Base-by-base conservation (phyloP, 352 stramenopile species). In the Halophytophthora polymorphica region DNA sequence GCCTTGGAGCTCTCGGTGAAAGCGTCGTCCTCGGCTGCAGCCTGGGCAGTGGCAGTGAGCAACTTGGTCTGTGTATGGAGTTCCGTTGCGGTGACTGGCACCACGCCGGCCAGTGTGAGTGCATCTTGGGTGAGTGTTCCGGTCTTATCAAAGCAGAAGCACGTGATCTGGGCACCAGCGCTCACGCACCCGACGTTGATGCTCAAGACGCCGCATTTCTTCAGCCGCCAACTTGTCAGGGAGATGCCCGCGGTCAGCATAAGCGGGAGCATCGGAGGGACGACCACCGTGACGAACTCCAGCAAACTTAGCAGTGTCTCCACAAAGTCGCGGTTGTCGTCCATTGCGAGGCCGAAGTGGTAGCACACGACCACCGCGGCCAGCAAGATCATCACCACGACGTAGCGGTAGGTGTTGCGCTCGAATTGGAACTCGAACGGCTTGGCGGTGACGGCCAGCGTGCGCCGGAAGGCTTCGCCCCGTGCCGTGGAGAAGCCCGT, bases 141-240 rank as follows among this genome's bases (percentile, higher is more conserved):
- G 4, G 76, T 87, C 64, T 87, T 87, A 48, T 87, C 76, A 33
- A 87, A 87, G 60, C 73, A 87, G 36, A 73, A 87, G 39, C 63
- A 81, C n/a, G 62, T 50, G n/a, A 87, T 33, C 34, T 87, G 70
- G 23, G 72, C 76, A 2, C 62, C 71, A 14, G 58, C 69, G 45
- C 79, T 87, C 40, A 87, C 72, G 13, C 73, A 61, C 41, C 76
- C 54, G 8, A 58, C 58, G 14, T 75, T 65, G 15, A 75, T 73
- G 50, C 65, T 75, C 45, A 74, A 75, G 17, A 78, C 64, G 1
- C 64, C 61, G 5, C 40, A 18, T 7, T 57, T 56, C 14, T 61
- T 42, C 3, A 79, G 51, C 34, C 66, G 53, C 15, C 66, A 63
- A 40, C 79, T 71, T 10, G 74, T 69, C 21, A 79, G 75, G 0